Conservation (phyloP, 257 asterid species). For the Salvia miltiorrhiza region DNA sequence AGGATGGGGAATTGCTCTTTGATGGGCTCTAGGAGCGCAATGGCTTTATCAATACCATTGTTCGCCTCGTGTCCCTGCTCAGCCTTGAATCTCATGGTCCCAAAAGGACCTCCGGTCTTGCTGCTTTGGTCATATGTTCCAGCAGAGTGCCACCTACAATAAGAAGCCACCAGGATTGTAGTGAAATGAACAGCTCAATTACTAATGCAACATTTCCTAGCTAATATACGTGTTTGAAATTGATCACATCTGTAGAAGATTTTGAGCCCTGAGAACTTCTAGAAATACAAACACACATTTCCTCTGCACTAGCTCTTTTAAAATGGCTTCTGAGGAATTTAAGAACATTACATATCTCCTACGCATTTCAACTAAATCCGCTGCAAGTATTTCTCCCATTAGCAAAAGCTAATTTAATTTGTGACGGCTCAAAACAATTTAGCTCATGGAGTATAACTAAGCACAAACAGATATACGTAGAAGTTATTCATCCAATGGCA, state of each 20-base stretch:
- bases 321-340: too few species aligned
- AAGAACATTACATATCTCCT: neutral
- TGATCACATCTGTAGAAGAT: neutral
- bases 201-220: neutral
- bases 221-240: neutral
- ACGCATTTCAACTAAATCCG: neutral
- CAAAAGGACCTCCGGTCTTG: conserved; percentile 90
- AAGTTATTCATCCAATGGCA: neutral
- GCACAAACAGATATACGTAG: too few species aligned
- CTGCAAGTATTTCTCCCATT: neutral
- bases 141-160: conserved; percentile 87
- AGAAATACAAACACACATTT: neutral
- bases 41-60: conserved; percentile 66
- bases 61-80: conserved; percentile 73
- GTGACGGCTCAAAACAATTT: neutral
- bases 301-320: neutral
- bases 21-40: conserved; percentile 66
- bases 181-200: neutral
- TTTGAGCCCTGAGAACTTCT: neutral
- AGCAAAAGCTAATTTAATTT: neutral
- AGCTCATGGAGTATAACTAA: too few species aligned
- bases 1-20: conserved; percentile 68
- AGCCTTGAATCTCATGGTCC: conserved; percentile 70
- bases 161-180: conserved; percentile 11
- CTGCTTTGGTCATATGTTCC: conserved; percentile 59